Evolutionary conservation across 1,284 basidiomycete genomes (phyloP).

Genomic region (Cystobasidium sp.): DNA sequence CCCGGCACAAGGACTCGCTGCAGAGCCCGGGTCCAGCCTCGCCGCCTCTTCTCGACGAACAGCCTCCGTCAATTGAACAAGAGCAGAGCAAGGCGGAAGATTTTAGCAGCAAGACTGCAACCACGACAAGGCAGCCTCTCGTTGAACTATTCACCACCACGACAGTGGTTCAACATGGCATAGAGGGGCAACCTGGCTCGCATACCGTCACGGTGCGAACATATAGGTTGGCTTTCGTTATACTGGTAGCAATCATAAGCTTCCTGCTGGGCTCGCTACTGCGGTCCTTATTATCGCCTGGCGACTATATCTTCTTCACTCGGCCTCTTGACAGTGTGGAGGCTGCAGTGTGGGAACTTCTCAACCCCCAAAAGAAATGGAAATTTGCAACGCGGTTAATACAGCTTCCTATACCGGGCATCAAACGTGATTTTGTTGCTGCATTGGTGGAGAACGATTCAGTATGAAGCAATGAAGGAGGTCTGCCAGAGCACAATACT

Average conservation of each 20-base stretch:
- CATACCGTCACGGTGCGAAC: conserved; percentile 25
- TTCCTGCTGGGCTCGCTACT: conserved; percentile 89
- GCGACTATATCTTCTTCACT: conserved; percentile 75
- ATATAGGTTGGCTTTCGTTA: conserved; percentile 59
- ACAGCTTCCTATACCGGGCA: conserved; percentile 32
- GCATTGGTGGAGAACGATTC: conserved; percentile 40
- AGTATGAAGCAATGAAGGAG: neutral
- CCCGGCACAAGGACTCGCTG: neutral
- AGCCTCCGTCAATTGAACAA: no score
- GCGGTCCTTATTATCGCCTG: conserved; percentile 80
- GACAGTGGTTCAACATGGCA: conserved; percentile 10
- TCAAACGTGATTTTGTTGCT: conserved; percentile 39
- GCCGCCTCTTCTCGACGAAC: neutral
- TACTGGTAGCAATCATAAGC: conserved; percentile 81
- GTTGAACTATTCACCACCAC: conserved; percentile 33
- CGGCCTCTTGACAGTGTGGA: conserved; percentile 45
- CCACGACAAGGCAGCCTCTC: conserved; percentile 43
- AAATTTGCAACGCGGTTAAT: conserved; percentile 35
- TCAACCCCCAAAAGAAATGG: conserved; percentile 51
- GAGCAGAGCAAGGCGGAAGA: neutral
- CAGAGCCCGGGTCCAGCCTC: neutral
- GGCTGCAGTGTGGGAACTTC: conserved; percentile 47
- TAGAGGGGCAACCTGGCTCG: neutral
- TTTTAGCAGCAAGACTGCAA: conserved; percentile 33
- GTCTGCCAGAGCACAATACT: neutral